Conservation (phyloP, 2,329 filamentous ascomycete genomes). For the Microcyclosporella mali region DNA sequence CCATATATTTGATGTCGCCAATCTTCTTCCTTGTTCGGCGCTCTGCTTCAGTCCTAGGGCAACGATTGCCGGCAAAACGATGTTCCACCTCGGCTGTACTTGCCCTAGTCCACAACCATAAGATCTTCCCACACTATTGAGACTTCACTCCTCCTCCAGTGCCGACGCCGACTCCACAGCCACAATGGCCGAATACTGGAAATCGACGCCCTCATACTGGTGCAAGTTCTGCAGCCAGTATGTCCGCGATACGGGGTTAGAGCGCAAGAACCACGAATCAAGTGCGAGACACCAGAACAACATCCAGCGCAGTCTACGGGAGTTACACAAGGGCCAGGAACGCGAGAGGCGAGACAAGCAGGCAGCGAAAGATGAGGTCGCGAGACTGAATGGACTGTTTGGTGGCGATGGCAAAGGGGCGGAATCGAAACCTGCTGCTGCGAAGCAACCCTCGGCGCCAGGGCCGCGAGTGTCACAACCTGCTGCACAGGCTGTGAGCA, state of each 20-base stretch:
- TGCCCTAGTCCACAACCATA: too few species aligned
- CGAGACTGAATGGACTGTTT: conserved; percentile 74
- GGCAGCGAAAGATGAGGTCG: conserved; percentile 71
- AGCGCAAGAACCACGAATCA: conserved; percentile 52
- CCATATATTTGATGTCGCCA: too few species aligned
- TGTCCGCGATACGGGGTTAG: conserved; percentile 87
- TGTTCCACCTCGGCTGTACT: too few species aligned
- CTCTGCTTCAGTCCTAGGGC: too few species aligned
- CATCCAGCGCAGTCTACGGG: conserved; percentile 83
- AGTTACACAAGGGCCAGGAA: conserved; percentile 80
- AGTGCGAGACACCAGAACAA: conserved; percentile 47
- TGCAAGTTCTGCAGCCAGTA: conserved; percentile 93
- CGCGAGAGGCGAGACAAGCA: conserved; percentile 75
- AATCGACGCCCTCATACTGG: conserved; percentile 94
- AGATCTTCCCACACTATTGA: too few species aligned
- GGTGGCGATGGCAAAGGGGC: conserved; percentile 36
- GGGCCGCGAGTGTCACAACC: neutral
- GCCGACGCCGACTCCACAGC: neutral
- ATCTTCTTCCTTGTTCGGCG: too few species aligned
- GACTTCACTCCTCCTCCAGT: too few species aligned
- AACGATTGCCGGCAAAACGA: too few species aligned
- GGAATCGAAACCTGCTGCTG: conserved; percentile 16
- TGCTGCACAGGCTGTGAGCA: conserved; percentile 35
- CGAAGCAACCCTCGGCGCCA: conserved; percentile 20
- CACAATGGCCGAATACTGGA: conserved; percentile 94